Percentiles rank a stretch among this genome's conserved stretches.
Conservation (phyloP, 2,329 filamentous ascomycete species). For the Neurospora sp. region DNA sequence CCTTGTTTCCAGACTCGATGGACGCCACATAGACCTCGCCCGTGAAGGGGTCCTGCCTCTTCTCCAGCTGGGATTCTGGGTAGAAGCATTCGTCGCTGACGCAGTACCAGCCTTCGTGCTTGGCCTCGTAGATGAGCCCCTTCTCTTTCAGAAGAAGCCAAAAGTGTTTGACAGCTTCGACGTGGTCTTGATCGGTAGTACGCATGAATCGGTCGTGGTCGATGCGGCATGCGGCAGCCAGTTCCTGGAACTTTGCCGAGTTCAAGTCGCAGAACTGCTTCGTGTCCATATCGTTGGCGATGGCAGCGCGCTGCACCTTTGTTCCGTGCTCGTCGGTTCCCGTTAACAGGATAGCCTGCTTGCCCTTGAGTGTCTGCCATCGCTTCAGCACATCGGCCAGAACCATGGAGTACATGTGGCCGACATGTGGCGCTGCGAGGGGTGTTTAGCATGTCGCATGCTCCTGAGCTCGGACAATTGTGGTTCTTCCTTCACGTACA, state of each 20-base stretch:
- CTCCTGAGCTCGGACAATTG: neutral
- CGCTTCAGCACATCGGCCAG: constrained; percentile 85
- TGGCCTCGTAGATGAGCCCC: constrained; percentile 72
- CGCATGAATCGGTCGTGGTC: constrained; percentile 82
- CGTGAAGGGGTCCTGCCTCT: constrained; percentile 66
- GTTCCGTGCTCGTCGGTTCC: constrained; percentile 97
- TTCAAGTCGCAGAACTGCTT: constrained; percentile 85
- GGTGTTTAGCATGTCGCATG: constrained; percentile 10
- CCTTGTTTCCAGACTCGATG: constrained; percentile 79
- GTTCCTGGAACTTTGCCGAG: constrained; percentile 65
- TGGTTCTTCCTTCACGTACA: constrained; percentile 37
- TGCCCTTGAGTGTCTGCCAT: constrained; percentile 71
- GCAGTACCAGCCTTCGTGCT: constrained; percentile 93
- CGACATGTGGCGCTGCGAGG: constrained; percentile 72
- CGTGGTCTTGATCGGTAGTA: constrained; percentile 77
- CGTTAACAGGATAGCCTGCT: constrained; percentile 66
- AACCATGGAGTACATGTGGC: constrained; percentile 89
- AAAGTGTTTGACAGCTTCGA: constrained; percentile 76
- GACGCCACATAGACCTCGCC: constrained; percentile 77
- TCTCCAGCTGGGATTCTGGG: constrained; percentile 63
- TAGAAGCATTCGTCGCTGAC: constrained; percentile 97
- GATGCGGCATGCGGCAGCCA: constrained; percentile 62
- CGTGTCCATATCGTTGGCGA: constrained; percentile 57
- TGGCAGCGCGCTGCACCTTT: constrained; percentile 87
- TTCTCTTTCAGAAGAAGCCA: constrained; percentile 72